Base-by-base conservation (phyloP, 345 rosid genomes). In the Arabidopsis suecica region DNA sequence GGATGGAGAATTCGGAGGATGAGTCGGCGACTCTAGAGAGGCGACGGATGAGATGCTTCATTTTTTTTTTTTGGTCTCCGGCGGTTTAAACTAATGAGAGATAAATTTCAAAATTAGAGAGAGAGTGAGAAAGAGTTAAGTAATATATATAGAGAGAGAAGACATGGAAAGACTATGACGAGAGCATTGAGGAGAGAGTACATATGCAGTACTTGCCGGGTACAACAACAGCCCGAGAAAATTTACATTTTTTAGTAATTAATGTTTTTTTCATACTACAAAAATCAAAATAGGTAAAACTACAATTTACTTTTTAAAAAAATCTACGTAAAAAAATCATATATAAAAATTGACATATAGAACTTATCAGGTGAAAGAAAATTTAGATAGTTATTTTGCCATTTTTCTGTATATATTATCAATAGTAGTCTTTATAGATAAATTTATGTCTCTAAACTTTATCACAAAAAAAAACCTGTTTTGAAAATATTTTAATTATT, bases 1-100 rank as follows among this genome's bases (percentile, higher is more conserved):
- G 93, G 74, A 86, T 83, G 56, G 83, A 62, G 80, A 69, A 36
- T 22, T 69, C 71, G 68, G 87, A 80, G 5, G 90, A 86, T 14
- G 93, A 92, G 78, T 95, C 99, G 28, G 96, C 95, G 58, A 90
- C 97, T 10, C 95, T 86, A 2, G 96, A 85, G 72, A 94, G 84
- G 38, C 98, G 96, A 81, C 96, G 89, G 61, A 94, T 90, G 2
- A 95, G 80, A 23, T 87, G 90, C 87, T 95, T 95, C 99, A 95
- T 23, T 23, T 23, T 23, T 23, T 23, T 93, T 18, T 34, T 66
- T 33, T 5, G 6, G 3, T n/a, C 67, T 18, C 59, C 12, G 58
- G 57, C 11, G 62, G 56, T 22, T 28, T 16, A 4, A 45, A 34
- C 1, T 18, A 59, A 13, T 40, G 61, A 71, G 63, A 66, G 44